Conservation (phyloP, 139 green algal genomes). For the Micractinium sp. region DNA sequence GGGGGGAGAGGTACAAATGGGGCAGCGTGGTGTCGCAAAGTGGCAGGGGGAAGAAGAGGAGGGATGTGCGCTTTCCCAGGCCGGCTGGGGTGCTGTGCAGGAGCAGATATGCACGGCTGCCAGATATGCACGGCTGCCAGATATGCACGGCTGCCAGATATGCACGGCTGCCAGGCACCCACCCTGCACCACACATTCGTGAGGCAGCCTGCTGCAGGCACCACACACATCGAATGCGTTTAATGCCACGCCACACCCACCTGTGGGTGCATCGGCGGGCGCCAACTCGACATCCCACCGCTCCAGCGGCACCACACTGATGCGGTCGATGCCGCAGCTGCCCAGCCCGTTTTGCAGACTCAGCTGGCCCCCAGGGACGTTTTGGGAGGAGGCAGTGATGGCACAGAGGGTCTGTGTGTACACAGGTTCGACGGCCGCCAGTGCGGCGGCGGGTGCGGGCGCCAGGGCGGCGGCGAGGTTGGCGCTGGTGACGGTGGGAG, state of each 20-base stretch:
- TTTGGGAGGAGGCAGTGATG: conserved; percentile 28
- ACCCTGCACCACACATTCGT: too few species aligned
- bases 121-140: too few species aligned
- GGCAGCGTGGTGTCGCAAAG: neutral
- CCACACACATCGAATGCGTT: too few species aligned
- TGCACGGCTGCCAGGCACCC: too few species aligned
- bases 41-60: neutral
- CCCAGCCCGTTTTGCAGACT: neutral
- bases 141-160: too few species aligned
- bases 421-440: neutral
- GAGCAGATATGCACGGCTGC: neutral
- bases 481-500: neutral
- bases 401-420: neutral
- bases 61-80: neutral
- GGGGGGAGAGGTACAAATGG: neutral
- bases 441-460: neutral
- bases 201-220: too few species aligned
- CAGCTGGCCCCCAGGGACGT: conserved; percentile 45
- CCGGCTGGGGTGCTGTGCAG: neutral
- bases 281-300: conserved; percentile 61
- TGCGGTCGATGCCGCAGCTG: conserved; percentile 40
- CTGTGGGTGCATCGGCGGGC: conserved; percentile 20
- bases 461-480: neutral
- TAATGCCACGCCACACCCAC: neutral
- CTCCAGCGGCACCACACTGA: conserved; percentile 50